phyloP scores from a whole-genome alignment of 768 basidiomycete genomes.

The Lactarius trivialis region DNA sequence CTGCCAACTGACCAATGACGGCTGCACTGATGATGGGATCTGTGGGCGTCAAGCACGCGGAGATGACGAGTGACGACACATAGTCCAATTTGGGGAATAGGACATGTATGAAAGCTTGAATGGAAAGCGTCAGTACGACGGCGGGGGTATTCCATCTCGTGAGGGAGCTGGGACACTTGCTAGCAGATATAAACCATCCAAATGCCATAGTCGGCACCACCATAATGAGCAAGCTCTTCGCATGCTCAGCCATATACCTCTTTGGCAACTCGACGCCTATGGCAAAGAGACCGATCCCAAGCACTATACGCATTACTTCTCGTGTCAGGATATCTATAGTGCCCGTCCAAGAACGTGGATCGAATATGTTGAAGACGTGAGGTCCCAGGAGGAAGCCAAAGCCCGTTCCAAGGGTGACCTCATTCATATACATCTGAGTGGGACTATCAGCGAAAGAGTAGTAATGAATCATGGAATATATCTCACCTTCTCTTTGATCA shows the following conservation, averaged over 20 bases:
- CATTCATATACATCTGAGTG: conserved; percentile 74
- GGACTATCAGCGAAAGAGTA: not conserved
- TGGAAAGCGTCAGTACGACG: not conserved
- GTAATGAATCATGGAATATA: not conserved
- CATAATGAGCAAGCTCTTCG: conserved; percentile 59
- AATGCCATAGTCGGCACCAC: conserved; percentile 82
- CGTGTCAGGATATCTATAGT: conserved; percentile 60
- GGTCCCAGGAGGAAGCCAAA: conserved; percentile 67
- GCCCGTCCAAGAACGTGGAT: conserved; percentile 68
- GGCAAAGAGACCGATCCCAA: conserved; percentile 89
- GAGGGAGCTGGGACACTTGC: conserved; percentile 31
- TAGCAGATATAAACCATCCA: conserved; percentile 72
- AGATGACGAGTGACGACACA: conserved; percentile 75
- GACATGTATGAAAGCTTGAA: conserved; percentile 52
- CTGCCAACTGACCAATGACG: conserved; percentile 50
- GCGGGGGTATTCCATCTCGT: not conserved
- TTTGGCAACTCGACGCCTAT: conserved; percentile 91
- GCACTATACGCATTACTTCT: conserved; percentile 81
- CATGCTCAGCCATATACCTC: conserved; percentile 77
- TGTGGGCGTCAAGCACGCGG: conserved; percentile 88
- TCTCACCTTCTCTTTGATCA: conserved; percentile 73
- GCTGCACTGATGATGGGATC: conserved; percentile 90
- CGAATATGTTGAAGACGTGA: conserved; percentile 59
- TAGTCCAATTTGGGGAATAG: conserved; percentile 69
- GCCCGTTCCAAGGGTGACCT: conserved; percentile 85